Evolutionary conservation across 169 alveolate genomes (phyloP).

Genomic region (Eimeria maxima): DNA sequence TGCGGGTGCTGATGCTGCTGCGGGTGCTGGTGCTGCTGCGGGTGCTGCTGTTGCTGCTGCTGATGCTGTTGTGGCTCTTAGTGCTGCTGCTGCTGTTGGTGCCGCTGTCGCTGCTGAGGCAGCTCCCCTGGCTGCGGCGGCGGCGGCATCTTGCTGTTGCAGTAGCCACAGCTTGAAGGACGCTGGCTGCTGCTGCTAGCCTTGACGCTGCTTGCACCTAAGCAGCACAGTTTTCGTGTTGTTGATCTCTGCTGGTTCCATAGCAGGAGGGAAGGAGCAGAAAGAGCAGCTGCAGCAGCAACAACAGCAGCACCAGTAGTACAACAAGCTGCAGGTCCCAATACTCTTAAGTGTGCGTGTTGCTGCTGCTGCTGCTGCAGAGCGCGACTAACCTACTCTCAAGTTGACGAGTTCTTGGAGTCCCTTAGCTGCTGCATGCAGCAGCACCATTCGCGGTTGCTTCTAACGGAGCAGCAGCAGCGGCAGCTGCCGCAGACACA

Average conservation of each 20-base stretch:
- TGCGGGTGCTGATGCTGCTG: neutral
- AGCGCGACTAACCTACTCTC: slow-evolving; percentile 73
- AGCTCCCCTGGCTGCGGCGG: neutral
- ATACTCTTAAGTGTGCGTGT: neutral
- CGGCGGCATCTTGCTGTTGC: slow-evolving; percentile 1
- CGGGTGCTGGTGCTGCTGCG: slow-evolving; percentile 12
- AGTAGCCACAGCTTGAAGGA: neutral
- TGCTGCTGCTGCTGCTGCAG: slow-evolving; percentile 40
- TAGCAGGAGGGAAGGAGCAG: neutral
- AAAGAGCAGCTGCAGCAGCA: neutral
- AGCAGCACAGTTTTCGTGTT: no score
- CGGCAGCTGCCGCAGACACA: slow-evolving; percentile 45
- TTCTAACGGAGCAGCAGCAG: slow-evolving; percentile 44
- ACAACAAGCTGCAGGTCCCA: neutral
- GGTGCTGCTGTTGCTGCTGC: slow-evolving; percentile 18
- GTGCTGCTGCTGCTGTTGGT: neutral
- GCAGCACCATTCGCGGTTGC: slow-evolving; percentile 50
- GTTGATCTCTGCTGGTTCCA: no score
- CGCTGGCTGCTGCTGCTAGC: no score
- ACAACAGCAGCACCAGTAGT: neutral
- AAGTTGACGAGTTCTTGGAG: slow-evolving; percentile 66
- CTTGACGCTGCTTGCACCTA: no score
- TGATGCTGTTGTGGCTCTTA: neutral
- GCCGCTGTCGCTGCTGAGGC: neutral
- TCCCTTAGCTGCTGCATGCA: slow-evolving; percentile 52